Evolutionary conservation across 73 alveolate genomes (phyloP).

Genomic region (Breviolum minutum): DNA sequence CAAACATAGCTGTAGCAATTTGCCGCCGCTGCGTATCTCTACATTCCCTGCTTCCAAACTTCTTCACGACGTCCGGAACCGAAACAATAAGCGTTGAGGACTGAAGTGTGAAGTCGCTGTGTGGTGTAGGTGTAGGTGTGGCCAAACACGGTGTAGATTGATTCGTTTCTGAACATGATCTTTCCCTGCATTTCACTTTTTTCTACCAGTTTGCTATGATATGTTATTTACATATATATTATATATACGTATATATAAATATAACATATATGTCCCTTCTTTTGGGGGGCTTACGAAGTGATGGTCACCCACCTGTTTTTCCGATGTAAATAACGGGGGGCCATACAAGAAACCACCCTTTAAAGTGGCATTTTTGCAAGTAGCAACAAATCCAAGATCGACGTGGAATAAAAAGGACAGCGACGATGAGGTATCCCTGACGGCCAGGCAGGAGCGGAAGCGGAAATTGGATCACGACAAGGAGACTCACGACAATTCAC

Average conservation of each 20-base stretch:
- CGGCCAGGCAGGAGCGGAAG: not conserved
- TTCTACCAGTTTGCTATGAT: too few relatives aligned
- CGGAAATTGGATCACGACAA: not conserved
- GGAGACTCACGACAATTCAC: not conserved
- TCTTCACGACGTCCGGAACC: not conserved
- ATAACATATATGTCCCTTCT: too few relatives aligned
- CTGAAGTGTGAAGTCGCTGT: not conserved
- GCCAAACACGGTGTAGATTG: not conserved
- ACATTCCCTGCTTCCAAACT: not conserved
- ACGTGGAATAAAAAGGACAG: too few relatives aligned
- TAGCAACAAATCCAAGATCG: too few relatives aligned
- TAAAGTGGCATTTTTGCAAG: too few relatives aligned
- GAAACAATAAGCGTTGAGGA: conserved; percentile 17
- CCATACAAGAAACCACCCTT: not conserved
- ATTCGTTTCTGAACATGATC: too few relatives aligned
- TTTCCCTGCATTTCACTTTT: too few relatives aligned
- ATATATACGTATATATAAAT: too few relatives aligned
- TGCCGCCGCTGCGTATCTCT: not conserved
- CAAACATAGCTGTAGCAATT: not conserved
- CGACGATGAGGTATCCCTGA: not conserved
- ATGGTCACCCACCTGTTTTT: too few relatives aligned
- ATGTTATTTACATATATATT: too few relatives aligned
- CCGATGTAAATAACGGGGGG: not conserved
- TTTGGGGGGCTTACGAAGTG: too few relatives aligned
- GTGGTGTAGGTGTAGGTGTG: not conserved